Percentiles rank a stretch among this genome's conserved stretches.
phyloP scores from a whole-genome alignment of 2,329 filamentous ascomycete species.

The Thermothelomyces thermophilus region DNA sequence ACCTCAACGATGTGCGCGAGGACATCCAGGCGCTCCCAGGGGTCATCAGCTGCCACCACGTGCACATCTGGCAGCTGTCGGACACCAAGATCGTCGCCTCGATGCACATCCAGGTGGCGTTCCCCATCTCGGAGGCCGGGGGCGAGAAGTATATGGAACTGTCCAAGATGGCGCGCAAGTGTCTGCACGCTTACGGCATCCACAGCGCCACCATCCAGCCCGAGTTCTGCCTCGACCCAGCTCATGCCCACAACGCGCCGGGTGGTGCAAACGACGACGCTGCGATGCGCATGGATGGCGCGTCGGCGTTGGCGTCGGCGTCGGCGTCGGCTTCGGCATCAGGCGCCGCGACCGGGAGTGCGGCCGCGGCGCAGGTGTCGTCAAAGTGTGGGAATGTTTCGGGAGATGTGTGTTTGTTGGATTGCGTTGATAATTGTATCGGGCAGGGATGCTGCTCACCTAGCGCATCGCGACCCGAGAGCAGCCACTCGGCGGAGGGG shows the following conservation, averaged over 20 bases:
- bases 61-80: conserved; percentile 96
- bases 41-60: conserved; percentile 85
- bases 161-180: conserved; percentile 73
- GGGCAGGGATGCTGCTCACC: conserved; percentile 40
- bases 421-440: conserved; percentile 44
- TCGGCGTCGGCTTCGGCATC: conserved; percentile 15
- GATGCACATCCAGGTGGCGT: conserved; percentile 86
- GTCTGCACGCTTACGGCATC: conserved; percentile 91
- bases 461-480: conserved; percentile 29
- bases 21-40: conserved; percentile 83
- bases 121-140: conserved; percentile 77
- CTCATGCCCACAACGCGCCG: conserved; percentile 31
- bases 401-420: conserved; percentile 39
- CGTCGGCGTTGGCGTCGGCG: conserved; percentile 19
- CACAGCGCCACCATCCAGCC: conserved; percentile 97
- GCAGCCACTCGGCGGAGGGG: conserved; percentile 28
- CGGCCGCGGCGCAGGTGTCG: not conserved
- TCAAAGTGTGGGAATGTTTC: conserved; percentile 26
- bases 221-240: conserved; percentile 62
- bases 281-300: conserved; percentile 33
- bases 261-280: conserved; percentile 18
- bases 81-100: conserved; percentile 92
- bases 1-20: conserved; percentile 81
- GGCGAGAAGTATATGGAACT: conserved; percentile 83
- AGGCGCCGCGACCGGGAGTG: conserved; percentile 25